Evolutionary conservation across 148 eudicot genomes (phyloP).

Genomic region (Beta vulgaris): DNA sequence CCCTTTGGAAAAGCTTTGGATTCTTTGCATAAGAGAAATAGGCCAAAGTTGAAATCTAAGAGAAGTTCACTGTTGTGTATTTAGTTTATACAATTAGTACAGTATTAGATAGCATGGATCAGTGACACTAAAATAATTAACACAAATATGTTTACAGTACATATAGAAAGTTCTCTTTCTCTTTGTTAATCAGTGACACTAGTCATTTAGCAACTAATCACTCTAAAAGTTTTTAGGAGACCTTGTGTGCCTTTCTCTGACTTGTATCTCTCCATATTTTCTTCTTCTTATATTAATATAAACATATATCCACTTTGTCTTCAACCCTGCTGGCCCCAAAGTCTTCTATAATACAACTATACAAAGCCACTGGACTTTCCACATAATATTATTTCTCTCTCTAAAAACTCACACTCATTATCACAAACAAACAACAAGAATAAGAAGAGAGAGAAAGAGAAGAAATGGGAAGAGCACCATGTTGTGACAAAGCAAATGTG

Average conservation of each 20-base stretch:
- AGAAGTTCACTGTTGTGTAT: conserved; percentile 11
- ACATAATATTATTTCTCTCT: neutral
- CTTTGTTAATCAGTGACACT: conserved; percentile 17
- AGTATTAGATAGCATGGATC: conserved; percentile 13
- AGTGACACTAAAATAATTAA: no score
- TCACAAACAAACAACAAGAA: neutral
- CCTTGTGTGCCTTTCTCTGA: conserved; percentile 22
- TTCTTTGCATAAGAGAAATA: neutral
- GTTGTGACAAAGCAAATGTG: conserved; percentile 86
- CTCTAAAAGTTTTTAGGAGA: conserved; percentile 2
- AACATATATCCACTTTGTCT: conserved; percentile 27
- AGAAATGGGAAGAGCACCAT: conserved; percentile 86
- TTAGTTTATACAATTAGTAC: no score
- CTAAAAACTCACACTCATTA: neutral
- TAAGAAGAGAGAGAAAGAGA: conserved; percentile 2
- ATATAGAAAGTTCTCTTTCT: conserved; percentile 19
- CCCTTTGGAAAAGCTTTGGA: conserved; percentile 20
- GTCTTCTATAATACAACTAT: conserved; percentile 18
- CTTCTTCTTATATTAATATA: conserved; percentile 5
- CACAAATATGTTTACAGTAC: no score
- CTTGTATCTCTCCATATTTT: neutral
- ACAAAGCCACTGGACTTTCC: conserved; percentile 16
- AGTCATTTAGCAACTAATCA: conserved; percentile 11
- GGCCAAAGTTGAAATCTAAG: neutral
- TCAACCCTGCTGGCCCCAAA: conserved; percentile 8